Base-by-base conservation (phyloP, 2,329 filamentous ascomycete species). In the Diaporthe sp. region DNA sequence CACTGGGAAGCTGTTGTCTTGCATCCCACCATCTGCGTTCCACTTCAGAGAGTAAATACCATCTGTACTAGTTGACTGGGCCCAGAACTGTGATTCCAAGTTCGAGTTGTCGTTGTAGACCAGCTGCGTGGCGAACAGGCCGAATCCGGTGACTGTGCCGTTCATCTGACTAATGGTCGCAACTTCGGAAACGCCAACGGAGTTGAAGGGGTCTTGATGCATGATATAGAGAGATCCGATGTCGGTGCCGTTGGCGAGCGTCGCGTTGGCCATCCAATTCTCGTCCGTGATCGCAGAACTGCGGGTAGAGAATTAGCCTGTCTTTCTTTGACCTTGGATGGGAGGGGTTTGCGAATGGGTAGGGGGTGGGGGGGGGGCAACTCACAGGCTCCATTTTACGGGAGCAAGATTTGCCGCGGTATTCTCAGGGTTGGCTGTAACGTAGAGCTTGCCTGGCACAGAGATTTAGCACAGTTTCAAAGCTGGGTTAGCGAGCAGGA, bases 41-140 rank as follows among this genome's bases (percentile, higher is more conserved):
- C 72, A 68, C 49, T 34, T 55, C 34, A 73, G 46, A 10, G 58
- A 22, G 46, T 76, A 76, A 4, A 74, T 68, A 2, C 74, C 71
- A 28, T 61, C 67, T 31, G 49, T 68, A 10, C 67, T 69, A 1
- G 77, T 79, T 17, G 68, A 39, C 46, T 53, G 65, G 0, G 76
- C 78, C 78, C 77, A 79, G 61, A 79, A 79, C 44, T 79, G 78
- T 28, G 78, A 76, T 49, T 78, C 72, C n/a, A 79, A 76, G 19
- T 75, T 57, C 3, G 75, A 76, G 55, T 78, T 76, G 39, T 79
- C 78, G 58, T 79, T 78, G 9, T 77, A 79, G 5, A 79, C 78
- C 6, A 79, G 65, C 62, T 79, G 78, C 2, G 78, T 74, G 5
- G 76, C 78, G 37, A 79, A 79, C 37, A 79, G 59, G 19, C 77